phyloP scores from a whole-genome alignment of 768 basidiomycete species.

The Crucibulum laeve region DNA sequence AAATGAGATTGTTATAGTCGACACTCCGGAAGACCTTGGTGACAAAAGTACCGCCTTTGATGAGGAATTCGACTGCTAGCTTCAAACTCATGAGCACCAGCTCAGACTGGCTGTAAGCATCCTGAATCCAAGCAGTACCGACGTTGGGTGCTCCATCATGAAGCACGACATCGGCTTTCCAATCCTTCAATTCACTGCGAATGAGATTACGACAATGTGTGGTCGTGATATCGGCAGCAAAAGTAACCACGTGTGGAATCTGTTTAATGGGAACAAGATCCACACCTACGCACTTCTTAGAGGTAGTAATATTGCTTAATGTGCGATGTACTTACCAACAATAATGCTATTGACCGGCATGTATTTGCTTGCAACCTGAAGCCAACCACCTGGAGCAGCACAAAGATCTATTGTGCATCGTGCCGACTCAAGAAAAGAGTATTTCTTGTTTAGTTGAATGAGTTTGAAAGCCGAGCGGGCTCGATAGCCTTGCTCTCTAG shows the following conservation, averaged over 20 bases:
- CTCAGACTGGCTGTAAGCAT: constrained; percentile 96
- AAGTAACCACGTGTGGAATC: constrained; percentile 88
- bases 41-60: constrained; percentile 91
- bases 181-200: constrained; percentile 88
- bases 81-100: constrained; percentile 94
- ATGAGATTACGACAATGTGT: constrained; percentile 84
- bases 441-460: constrained; percentile 98
- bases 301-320: not conserved
- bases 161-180: constrained; percentile 97
- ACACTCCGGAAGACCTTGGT: constrained; percentile 98
- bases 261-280: constrained; percentile 96
- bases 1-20: constrained; percentile 97
- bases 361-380: constrained; percentile 97
- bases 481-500: constrained; percentile 96
- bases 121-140: constrained; percentile 98
- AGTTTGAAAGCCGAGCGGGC: constrained; percentile 99
- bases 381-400: constrained; percentile 98
- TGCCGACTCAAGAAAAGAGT: constrained; percentile 82
- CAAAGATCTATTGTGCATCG: constrained; percentile 97
- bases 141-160: constrained; percentile 99
- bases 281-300: constrained; percentile 53
- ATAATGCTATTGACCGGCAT: constrained; percentile 93
- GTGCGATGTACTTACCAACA: constrained; percentile 58
- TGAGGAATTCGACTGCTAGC: constrained; percentile 91
- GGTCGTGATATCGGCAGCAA: constrained; percentile 93